Conservation (phyloP, 192 early-diverging fungal species). For the Spizellomyces punctatus region DNA sequence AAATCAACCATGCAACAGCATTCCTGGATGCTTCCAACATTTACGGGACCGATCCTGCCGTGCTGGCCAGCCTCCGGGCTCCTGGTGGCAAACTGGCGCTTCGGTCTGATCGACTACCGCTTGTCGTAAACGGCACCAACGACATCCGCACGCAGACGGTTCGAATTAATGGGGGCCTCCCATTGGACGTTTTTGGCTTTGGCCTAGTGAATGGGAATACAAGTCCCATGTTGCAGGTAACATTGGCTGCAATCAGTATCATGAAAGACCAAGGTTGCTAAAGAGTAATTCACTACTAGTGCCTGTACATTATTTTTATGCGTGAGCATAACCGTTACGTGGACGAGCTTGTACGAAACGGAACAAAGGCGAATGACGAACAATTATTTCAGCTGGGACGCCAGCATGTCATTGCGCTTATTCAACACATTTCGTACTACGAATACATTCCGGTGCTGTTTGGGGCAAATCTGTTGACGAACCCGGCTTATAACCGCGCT, state of each 20-base stretch:
- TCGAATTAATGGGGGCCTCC: background rate
- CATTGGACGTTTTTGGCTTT: constrained; percentile 8
- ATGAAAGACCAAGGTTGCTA: too few relatives aligned
- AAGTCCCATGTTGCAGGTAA: background rate
- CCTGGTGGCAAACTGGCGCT: background rate
- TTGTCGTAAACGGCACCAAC: background rate
- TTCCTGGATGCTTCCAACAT: constrained; percentile 30
- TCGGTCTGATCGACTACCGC: background rate
- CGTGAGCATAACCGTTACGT: constrained; percentile 51
- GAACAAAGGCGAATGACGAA: constrained; percentile 31
- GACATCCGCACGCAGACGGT: background rate
- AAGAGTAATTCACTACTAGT: background rate
- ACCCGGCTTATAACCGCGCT: constrained; percentile 37
- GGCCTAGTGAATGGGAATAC: constrained; percentile 23
- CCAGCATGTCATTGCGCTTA: constrained; percentile 46
- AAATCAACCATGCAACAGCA: constrained; percentile 16
- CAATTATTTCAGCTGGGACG: constrained; percentile 38
- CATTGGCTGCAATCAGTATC: too few relatives aligned
- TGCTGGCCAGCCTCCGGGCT: background rate
- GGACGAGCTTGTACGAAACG: constrained; percentile 5
- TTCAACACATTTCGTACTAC: constrained; percentile 45
- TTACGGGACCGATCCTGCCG: constrained; percentile 16
- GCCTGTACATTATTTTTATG: constrained; percentile 29
- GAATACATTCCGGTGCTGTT: constrained; percentile 45
- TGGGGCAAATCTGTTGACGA: constrained; percentile 33